Percentiles rank a stretch among this genome's conserved stretches.
phyloP scores from a whole-genome alignment of 1,139 yeast genomes.

The Arxiozyma slooffiae region DNA sequence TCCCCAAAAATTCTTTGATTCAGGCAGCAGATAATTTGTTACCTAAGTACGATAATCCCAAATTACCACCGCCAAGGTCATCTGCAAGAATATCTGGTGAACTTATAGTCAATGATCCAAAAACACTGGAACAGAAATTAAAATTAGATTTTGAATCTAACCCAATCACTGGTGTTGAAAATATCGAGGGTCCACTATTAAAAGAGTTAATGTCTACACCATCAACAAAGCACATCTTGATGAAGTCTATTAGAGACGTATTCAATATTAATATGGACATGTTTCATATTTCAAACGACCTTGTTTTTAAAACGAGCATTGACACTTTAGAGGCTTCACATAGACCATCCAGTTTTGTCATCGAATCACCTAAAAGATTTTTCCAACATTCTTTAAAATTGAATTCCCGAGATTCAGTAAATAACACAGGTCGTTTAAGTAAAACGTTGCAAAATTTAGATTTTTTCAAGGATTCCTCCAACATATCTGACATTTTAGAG shows the following conservation, averaged over 20 bases:
- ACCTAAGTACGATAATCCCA: conserved; percentile 1
- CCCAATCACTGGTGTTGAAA: conserved; percentile 32
- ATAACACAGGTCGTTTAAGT: conserved; percentile 21
- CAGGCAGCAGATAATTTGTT: conserved; percentile 37
- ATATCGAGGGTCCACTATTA: conserved; percentile 29
- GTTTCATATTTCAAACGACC: conserved; percentile 42
- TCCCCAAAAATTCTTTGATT: conserved; percentile 42
- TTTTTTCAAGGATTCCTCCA: conserved; percentile 26
- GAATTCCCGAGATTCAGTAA: conserved; percentile 19
- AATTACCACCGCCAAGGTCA: conserved; percentile 17
- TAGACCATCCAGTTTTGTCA: conserved; percentile 39
- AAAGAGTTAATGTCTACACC: conserved; percentile 31
- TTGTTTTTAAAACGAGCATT: conserved; percentile 42
- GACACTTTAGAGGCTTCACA: conserved; percentile 23
- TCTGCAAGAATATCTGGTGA: conserved; percentile 16
- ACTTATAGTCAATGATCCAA: conserved; percentile 15
- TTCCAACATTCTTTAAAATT: conserved; percentile 20
- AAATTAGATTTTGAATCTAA: conserved; percentile 11
- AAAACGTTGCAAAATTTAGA: conserved; percentile 30
- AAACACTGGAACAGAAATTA: background rate
- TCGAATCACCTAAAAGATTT: conserved; percentile 39
- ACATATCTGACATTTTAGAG: conserved; percentile 23
- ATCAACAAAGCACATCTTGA: conserved; percentile 38
- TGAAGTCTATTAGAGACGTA: conserved; percentile 48
- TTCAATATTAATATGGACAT: conserved; percentile 48